Evolutionary conservation across 352 stramenopile species (phyloP).

Genomic region (Phytophthora constricta): DNA sequence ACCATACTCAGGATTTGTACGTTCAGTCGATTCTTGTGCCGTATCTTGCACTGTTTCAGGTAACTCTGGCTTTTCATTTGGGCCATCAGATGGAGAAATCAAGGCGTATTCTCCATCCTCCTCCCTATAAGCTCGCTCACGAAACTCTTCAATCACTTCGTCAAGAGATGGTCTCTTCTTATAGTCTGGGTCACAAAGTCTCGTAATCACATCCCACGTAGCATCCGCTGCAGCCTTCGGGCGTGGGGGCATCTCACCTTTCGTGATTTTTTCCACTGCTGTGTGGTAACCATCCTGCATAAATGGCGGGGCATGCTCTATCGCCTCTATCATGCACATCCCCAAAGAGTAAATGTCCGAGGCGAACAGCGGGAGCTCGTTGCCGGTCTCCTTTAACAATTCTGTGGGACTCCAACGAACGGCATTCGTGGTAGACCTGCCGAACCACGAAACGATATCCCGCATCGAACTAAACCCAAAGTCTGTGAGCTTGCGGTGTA

Average conservation of each 20-base stretch:
- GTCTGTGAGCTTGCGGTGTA: background rate
- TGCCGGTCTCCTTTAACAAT: background rate
- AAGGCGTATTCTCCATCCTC: no score
- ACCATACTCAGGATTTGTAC: no score
- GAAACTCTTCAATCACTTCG: background rate
- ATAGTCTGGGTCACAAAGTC: background rate
- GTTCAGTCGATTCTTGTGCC: no score
- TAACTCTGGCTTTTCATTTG: no score
- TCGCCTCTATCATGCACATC: slow-evolving; percentile 23
- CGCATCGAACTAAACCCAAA: no score
- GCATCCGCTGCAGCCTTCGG: background rate
- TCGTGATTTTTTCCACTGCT: background rate
- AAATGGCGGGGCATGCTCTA: background rate
- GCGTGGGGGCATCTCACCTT: background rate
- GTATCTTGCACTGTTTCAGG: no score
- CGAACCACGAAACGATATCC: no score
- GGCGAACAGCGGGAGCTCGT: background rate
- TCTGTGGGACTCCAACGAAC: slow-evolving; percentile 27
- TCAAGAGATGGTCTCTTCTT: background rate
- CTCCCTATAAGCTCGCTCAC: no score
- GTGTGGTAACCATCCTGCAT: background rate
- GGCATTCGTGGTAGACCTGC: background rate
- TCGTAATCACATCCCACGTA: background rate
- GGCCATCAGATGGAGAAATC: no score
- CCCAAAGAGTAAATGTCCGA: slow-evolving; percentile 28